Conservation (phyloP, 1,284 basidiomycete species). For the Ustilago lituana region DNA sequence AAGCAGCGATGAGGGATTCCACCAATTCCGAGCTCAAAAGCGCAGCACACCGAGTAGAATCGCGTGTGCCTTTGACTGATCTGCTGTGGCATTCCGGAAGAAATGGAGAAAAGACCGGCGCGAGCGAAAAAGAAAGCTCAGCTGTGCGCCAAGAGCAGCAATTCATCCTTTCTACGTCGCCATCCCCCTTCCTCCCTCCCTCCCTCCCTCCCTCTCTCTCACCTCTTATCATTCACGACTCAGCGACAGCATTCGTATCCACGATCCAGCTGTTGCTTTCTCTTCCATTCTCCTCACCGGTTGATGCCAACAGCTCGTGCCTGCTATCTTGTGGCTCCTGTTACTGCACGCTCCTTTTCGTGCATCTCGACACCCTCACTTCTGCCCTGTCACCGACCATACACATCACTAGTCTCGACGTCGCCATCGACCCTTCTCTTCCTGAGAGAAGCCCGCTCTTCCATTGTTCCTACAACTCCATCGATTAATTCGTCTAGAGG, state of each 20-base stretch:
- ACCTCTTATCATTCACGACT: too few species aligned
- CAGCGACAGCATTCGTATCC: background rate
- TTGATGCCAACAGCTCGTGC: slow-evolving; percentile 40
- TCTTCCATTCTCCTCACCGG: background rate
- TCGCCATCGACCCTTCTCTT: background rate
- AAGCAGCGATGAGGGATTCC: too few species aligned
- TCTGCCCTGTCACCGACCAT: slow-evolving; percentile 6
- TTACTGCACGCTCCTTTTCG: slow-evolving; percentile 21
- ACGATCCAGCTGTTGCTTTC: background rate
- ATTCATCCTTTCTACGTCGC: too few species aligned
- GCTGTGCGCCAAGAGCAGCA: too few species aligned
- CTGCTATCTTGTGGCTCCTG: slow-evolving; percentile 24
- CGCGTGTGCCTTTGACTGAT: too few species aligned
- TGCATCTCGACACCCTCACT: background rate
- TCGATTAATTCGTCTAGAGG: background rate
- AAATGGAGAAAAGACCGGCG: slow-evolving; percentile 6
- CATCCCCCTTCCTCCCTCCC: too few species aligned
- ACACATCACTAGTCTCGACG: slow-evolving; percentile 2
- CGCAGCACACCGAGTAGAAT: too few species aligned
- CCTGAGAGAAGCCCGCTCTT: slow-evolving; percentile 1
- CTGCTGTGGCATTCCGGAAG: too few species aligned
- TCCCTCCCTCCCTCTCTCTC: too few species aligned
- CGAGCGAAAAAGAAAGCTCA: slow-evolving; percentile 6
- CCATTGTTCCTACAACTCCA: background rate
- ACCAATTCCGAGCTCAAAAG: too few species aligned